Percentiles rank a stretch among this genome's conserved stretches.
phyloP scores from a whole-genome alignment of 1,284 basidiomycete genomes.

The Pascua guehoae region DNA sequence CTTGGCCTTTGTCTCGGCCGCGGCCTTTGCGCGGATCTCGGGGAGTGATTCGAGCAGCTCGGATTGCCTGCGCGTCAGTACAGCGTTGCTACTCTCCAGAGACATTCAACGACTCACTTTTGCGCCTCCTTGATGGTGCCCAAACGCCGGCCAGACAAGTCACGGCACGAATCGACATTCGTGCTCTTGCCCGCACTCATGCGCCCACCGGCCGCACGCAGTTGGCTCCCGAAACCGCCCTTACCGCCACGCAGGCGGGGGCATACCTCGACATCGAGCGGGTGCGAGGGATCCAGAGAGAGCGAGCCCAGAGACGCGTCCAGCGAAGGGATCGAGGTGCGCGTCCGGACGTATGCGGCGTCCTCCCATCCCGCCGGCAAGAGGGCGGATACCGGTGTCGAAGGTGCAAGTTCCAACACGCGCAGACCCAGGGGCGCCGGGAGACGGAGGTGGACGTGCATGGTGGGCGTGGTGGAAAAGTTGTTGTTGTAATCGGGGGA shows the following conservation, averaged over 20 bases:
- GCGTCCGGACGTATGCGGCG: slow-evolving; percentile 36
- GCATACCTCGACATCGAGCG: slow-evolving; percentile 41
- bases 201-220: slow-evolving; percentile 91
- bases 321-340: slow-evolving; percentile 19
- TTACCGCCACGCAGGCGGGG: slow-evolving; percentile 77
- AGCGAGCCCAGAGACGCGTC: slow-evolving; percentile 21
- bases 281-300: slow-evolving; percentile 19
- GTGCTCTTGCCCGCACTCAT: slow-evolving; percentile 95
- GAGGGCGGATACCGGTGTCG: slow-evolving; percentile 19
- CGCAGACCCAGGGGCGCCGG: slow-evolving; percentile 33
- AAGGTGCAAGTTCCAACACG: slow-evolving; percentile 20
- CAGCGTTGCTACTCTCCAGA: not conserved
- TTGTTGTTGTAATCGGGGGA: not conserved
- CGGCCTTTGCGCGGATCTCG: slow-evolving; percentile 71
- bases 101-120: slow-evolving; percentile 55
- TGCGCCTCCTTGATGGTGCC: slow-evolving; percentile 96
- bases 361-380: slow-evolving; percentile 13
- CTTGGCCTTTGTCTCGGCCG: slow-evolving; percentile 76
- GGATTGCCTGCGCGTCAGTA: slow-evolving; percentile 62
- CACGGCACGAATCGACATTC: slow-evolving; percentile 93
- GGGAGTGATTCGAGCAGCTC: slow-evolving; percentile 84
- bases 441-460: slow-evolving; percentile 38
- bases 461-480: slow-evolving; percentile 3
- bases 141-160: slow-evolving; percentile 81
- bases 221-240: slow-evolving; percentile 94